Conservation (phyloP, 805 yeast genomes). For the Saccharomycopsis fermentans region DNA sequence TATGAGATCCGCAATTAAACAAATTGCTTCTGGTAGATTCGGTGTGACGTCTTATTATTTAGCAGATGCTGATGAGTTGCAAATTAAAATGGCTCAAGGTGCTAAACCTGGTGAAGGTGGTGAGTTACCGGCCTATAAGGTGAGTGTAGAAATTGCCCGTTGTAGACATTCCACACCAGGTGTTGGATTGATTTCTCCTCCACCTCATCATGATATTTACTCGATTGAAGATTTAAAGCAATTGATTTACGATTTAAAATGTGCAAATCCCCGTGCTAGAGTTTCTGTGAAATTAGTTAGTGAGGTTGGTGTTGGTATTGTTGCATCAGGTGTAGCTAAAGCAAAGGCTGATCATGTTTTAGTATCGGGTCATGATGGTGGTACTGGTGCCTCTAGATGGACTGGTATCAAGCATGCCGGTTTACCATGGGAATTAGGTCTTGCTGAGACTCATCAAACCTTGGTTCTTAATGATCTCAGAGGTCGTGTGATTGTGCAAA, state of each 20-base stretch:
- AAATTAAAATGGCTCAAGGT: constrained; percentile 98
- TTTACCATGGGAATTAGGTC: constrained; percentile 96
- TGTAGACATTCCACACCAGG: constrained; percentile 96
- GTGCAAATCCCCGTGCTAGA: constrained; percentile 94
- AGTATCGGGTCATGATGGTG: constrained; percentile 98
- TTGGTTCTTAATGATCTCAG: constrained; percentile 90
- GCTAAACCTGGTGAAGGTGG: constrained; percentile 99
- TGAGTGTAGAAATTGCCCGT: constrained; percentile 76
- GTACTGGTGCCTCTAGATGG: constrained; percentile 99
- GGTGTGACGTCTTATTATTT: constrained; percentile 94
- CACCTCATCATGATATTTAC: constrained; percentile 97
- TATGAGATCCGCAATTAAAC: constrained; percentile 97
- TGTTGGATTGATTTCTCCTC: constrained; percentile 95
- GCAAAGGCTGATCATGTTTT: constrained; percentile 96
- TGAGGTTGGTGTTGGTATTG: constrained; percentile 98
- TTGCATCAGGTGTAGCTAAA: constrained; percentile 98
- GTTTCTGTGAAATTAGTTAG: constrained; percentile 94
- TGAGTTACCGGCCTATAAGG: constrained; percentile 93
- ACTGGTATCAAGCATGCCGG: constrained; percentile 97
- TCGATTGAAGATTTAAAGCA: constrained; percentile 97
- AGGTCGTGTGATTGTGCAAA: constrained; percentile 90
- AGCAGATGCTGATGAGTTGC: constrained; percentile 94
- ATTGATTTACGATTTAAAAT: constrained; percentile 89
- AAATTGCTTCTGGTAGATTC: constrained; percentile 94
- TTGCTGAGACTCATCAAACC: constrained; percentile 97